These are phyloP conservation scores for Zymoseptoria pseudotritici DNA, from an alignment of 2,329 filamentous ascomycete genomes.

Conservation along the genomic window DNA sequence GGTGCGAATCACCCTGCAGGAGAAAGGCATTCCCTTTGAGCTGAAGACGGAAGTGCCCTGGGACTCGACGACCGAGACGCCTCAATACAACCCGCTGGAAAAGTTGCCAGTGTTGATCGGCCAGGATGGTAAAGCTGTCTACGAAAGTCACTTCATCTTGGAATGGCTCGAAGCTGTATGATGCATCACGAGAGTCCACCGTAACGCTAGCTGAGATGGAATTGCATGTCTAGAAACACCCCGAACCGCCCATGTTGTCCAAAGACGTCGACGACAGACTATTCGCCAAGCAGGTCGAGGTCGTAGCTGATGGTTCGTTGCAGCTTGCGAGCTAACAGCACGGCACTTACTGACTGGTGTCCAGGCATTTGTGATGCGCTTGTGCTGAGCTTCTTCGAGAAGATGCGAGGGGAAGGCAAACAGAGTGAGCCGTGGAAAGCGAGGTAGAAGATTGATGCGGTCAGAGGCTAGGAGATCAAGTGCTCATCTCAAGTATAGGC, in stretches of 20 bases:
- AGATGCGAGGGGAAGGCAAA: conserved; percentile 22
- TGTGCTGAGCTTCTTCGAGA: conserved; percentile 33
- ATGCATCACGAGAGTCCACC: neutral
- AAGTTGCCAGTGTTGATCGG: conserved; percentile 34
- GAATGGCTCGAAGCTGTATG: conserved; percentile 29
- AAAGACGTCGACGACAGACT: conserved; percentile 23
- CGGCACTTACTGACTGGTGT: neutral
- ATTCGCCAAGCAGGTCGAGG: conserved; percentile 30
- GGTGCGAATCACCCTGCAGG: conserved; percentile 33
- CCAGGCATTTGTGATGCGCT: conserved; percentile 31
- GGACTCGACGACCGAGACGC: conserved; percentile 34
- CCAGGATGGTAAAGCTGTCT: conserved; percentile 25
- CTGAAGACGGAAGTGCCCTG: conserved; percentile 39
- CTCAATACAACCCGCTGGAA: conserved; percentile 35
- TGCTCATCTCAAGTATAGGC: conserved; percentile 15
- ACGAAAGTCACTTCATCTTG: conserved; percentile 33
- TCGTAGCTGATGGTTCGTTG: conserved; percentile 27
- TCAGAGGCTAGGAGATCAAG: neutral
- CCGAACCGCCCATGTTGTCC: conserved; percentile 24
- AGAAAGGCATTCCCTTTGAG: conserved; percentile 35
- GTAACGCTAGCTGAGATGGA: neutral
- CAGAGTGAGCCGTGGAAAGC: conserved; percentile 27
- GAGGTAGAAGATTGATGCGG: conserved; percentile 4
- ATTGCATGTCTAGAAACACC: conserved; percentile 19
- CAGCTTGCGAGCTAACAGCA: neutral